phyloP scores from a whole-genome alignment of 352 stramenopile genomes.

The Phytophthora kernoviae region DNA sequence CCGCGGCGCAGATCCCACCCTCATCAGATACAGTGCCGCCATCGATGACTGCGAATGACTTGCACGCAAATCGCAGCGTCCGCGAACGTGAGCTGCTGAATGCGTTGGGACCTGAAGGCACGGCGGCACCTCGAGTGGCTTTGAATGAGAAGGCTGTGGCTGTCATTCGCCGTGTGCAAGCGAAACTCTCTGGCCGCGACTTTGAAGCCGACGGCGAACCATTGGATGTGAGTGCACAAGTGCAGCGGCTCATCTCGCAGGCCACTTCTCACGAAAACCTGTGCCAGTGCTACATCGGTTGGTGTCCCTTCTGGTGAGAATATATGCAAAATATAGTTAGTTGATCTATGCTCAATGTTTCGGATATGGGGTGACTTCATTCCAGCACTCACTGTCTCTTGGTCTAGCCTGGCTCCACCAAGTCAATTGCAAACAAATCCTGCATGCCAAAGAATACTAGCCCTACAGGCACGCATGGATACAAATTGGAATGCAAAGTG shows the following conservation, averaged over 20 bases:
- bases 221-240: slow-evolving; percentile 78
- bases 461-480: too few species aligned
- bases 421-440: too few species aligned
- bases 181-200: slow-evolving; percentile 99
- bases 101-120: slow-evolving; percentile 80
- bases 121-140: slow-evolving; percentile 78
- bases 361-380: too few species aligned
- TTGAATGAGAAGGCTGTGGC: slow-evolving; percentile 97
- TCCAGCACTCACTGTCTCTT: too few species aligned
- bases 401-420: too few species aligned
- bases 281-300: slow-evolving; percentile 99
- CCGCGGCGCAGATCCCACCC: slow-evolving; percentile 31
- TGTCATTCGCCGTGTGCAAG: slow-evolving; percentile 98
- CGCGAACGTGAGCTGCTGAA: slow-evolving; percentile 83
- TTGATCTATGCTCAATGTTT: background rate
- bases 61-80: slow-evolving; percentile 79
- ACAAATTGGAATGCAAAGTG: too few species aligned
- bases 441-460: too few species aligned
- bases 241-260: slow-evolving; percentile 98
- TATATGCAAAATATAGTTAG: slow-evolving; percentile 24
- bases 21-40: slow-evolving; percentile 52
- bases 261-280: slow-evolving; percentile 99
- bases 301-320: slow-evolving; percentile 92
- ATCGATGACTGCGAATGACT: slow-evolving; percentile 36
- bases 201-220: slow-evolving; percentile 88